Evolutionary conservation across 2,329 filamentous ascomycete genomes (phyloP).

Genomic region (Cyphellophora attinorum): DNA sequence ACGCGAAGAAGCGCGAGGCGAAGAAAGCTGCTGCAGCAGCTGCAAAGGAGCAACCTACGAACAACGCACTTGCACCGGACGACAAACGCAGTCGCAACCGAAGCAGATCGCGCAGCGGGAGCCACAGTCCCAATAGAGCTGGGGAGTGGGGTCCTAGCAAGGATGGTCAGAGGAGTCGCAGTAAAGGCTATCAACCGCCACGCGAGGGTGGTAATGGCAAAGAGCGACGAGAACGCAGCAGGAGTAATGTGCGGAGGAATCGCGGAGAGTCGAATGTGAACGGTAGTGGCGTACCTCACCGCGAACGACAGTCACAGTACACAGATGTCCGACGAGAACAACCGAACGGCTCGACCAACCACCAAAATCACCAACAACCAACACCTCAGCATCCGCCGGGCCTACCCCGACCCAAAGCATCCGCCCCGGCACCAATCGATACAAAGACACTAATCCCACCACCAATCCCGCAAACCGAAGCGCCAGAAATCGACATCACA

Average conservation of each 20-base stretch:
- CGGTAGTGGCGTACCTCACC: constrained; percentile 9
- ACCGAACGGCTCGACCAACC: constrained; percentile 20
- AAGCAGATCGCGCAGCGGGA: constrained; percentile 17
- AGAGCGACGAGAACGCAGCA: constrained; percentile 15
- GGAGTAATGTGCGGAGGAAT: constrained; percentile 20
- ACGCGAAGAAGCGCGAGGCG: constrained; percentile 95
- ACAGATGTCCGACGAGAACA: constrained; percentile 1
- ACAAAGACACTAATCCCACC: constrained; percentile 22
- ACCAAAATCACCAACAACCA: constrained; percentile 17
- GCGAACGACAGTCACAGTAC: constrained; percentile 4
- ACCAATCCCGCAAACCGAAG: constrained; percentile 19
- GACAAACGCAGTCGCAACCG: constrained; percentile 15
- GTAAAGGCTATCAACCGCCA: constrained; percentile 23
- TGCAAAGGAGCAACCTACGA: constrained; percentile 38
- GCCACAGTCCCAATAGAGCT: constrained; percentile 33
- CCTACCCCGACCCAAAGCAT: constrained; percentile 25
- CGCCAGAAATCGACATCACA: constrained; percentile 21
- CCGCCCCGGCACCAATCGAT: constrained; percentile 17
- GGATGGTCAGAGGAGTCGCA: constrained; percentile 44
- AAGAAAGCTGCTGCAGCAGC: constrained; percentile 83
- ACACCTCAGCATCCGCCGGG: too few species aligned
- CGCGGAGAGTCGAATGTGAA: constrained; percentile 18
- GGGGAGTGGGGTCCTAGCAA: constrained; percentile 39
- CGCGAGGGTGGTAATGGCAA: constrained; percentile 10
- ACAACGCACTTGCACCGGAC: constrained; percentile 12